Evolutionary conservation across 2,329 filamentous ascomycete genomes (phyloP).

Genomic region (Torrubiellomyces zombiae): DNA sequence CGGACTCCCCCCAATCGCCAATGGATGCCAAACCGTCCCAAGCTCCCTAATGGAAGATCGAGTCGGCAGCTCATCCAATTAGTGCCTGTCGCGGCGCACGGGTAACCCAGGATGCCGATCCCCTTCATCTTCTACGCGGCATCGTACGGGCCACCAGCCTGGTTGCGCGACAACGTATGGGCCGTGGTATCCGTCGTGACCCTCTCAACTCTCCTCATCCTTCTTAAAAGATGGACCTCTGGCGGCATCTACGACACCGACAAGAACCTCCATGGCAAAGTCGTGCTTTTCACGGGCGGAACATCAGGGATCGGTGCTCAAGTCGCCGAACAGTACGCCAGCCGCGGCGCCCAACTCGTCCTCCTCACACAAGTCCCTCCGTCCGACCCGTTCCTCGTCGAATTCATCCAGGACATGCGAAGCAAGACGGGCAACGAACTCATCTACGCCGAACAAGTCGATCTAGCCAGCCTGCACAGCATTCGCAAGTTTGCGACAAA

Average conservation of each 20-base stretch:
- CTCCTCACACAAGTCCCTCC: conserved; percentile 72
- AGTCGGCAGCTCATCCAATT: too few species aligned
- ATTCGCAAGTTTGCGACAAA: conserved; percentile 87
- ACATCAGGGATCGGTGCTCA: conserved; percentile 83
- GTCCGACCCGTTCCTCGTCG: conserved; percentile 74
- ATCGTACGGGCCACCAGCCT: conserved; percentile 31
- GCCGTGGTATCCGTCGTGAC: conserved; percentile 22
- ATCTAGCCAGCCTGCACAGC: conserved; percentile 75
- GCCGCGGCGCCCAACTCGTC: conserved; percentile 74
- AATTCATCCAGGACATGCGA: conserved; percentile 83
- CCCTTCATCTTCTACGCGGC: conserved; percentile 30
- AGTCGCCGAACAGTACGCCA: conserved; percentile 57
- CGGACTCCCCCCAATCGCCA: too few species aligned
- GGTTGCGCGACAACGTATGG: conserved; percentile 28
- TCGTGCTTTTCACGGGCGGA: conserved; percentile 85
- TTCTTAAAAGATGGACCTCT: conserved; percentile 58
- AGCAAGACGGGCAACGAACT: conserved; percentile 62
- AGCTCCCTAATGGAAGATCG: conserved; percentile 1
- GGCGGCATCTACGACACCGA: conserved; percentile 62
- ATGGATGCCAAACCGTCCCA: conserved; percentile 1
- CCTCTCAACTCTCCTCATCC: conserved; percentile 20
- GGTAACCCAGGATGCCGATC: conserved; percentile 35
- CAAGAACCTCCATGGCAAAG: conserved; percentile 79
- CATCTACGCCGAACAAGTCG: conserved; percentile 90
- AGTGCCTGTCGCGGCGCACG: too few species aligned